Evolutionary conservation across 2,329 filamentous ascomycete genomes (phyloP).

Genomic region (Aspergillus costaricaensis): DNA sequence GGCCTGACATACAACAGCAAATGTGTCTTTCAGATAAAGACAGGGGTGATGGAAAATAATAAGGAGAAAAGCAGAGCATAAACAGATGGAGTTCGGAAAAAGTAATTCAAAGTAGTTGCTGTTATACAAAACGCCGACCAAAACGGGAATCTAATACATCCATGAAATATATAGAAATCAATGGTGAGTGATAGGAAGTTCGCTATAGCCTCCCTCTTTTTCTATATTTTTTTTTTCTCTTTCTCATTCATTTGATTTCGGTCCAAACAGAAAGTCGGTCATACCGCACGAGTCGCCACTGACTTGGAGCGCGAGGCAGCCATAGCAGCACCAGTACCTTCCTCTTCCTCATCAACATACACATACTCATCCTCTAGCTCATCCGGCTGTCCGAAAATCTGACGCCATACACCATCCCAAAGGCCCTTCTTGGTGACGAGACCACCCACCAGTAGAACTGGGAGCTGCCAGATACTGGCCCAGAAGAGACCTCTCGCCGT

Average conservation of each 20-base stretch:
- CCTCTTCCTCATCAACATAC: slow-evolving; percentile 59
- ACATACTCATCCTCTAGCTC: slow-evolving; percentile 58
- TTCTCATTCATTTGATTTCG: not conserved
- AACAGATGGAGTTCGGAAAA: no score
- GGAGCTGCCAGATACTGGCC: slow-evolving; percentile 97
- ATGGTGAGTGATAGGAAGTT: no score
- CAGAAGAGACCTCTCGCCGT: slow-evolving; percentile 86
- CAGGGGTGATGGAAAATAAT: not conserved
- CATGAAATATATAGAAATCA: not conserved
- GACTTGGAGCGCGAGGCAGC: not conserved
- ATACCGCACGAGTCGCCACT: not conserved
- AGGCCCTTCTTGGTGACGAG: slow-evolving; percentile 92
- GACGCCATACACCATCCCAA: slow-evolving; percentile 78
- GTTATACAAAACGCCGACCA: slow-evolving; percentile 5
- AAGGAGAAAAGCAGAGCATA: not conserved
- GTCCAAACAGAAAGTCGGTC: not conserved
- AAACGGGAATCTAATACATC: slow-evolving; percentile 3
- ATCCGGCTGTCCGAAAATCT: slow-evolving; percentile 61
- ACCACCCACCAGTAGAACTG: slow-evolving; percentile 83
- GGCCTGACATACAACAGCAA: no score
- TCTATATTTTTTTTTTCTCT: not conserved
- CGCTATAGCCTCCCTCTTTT: not conserved
- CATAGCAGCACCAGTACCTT: slow-evolving; percentile 3
- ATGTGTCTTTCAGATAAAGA: no score
- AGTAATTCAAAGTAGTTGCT: not conserved